phyloP scores from a whole-genome alignment of 495 filamentous ascomycete species.

The Cladorrhinum samala region DNA sequence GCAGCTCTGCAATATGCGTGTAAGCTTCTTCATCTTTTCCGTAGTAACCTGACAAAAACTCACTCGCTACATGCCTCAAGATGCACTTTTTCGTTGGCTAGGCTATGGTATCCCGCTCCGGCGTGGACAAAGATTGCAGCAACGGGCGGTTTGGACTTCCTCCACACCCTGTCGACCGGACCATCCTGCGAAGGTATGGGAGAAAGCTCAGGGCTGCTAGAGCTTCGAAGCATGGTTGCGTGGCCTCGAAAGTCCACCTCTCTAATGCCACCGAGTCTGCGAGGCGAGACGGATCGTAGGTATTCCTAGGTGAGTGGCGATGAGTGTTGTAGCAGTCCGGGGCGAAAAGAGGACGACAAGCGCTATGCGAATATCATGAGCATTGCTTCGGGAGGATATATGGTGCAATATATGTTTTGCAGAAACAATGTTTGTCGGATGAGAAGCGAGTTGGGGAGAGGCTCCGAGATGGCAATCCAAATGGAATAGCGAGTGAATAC shows the following conservation, averaged over 20 bases:
- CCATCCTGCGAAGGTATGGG: constrained; percentile 16
- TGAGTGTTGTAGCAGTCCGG: background rate
- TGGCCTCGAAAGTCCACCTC: background rate
- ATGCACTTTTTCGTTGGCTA: constrained; percentile 74
- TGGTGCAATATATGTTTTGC: background rate
- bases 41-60: constrained; percentile 35
- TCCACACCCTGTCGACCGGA: constrained; percentile 17
- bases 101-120: constrained; percentile 90
- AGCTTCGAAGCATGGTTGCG: constrained; percentile 3
- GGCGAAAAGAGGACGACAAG: background rate
- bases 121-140: constrained; percentile 90
- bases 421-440: background rate
- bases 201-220: background rate
- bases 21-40: too few species aligned
- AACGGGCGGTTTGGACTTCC: constrained; percentile 23
- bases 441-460: too few species aligned
- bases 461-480: background rate
- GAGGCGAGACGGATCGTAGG: background rate
- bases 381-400: background rate
- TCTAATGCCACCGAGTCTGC: constrained; percentile 1
- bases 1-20: constrained; percentile 62
- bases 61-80: constrained; percentile 82
- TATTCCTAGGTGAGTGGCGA: background rate
- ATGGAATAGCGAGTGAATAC: background rate
- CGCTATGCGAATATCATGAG: constrained; percentile 1